Evolutionary conservation across 2,329 filamentous ascomycete species (phyloP).

Genomic region (Venturia effusa): DNA sequence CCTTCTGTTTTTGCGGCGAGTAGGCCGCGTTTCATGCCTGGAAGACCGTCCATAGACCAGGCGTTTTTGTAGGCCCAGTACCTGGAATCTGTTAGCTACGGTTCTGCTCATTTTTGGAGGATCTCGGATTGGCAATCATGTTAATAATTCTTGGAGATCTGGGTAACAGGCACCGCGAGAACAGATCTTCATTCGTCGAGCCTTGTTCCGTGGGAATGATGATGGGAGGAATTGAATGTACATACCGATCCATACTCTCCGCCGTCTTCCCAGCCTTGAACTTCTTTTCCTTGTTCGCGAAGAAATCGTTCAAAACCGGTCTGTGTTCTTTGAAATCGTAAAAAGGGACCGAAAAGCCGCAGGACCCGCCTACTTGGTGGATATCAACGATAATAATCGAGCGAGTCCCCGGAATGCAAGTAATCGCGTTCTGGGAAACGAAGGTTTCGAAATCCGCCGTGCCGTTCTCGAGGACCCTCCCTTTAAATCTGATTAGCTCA

Average conservation of each 20-base stretch:
- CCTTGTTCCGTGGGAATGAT: too few species aligned
- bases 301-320: constrained; percentile 28
- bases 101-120: constrained; percentile 7
- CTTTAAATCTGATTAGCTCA: not conserved
- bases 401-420: constrained; percentile 26
- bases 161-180: too few species aligned
- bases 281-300: constrained; percentile 27
- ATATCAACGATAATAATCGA: constrained; percentile 32
- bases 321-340: constrained; percentile 33
- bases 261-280: constrained; percentile 25
- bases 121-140: not conserved
- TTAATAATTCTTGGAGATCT: too few species aligned
- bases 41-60: constrained; percentile 33
- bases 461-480: constrained; percentile 3
- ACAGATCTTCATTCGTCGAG: too few species aligned
- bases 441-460: constrained; percentile 16
- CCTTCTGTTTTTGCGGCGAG: constrained; percentile 25
- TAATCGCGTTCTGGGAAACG: constrained; percentile 22
- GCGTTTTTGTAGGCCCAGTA: constrained; percentile 37
- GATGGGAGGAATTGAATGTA: not conserved
- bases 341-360: constrained; percentile 33
- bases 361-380: constrained; percentile 32
- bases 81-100: constrained; percentile 14
- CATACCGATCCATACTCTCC: constrained; percentile 30
- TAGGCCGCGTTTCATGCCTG: constrained; percentile 30